These are phyloP conservation scores for Dorcoceras hygrometricum DNA, from an alignment of 257 asterid species.

Conservation along the genomic window DNA sequence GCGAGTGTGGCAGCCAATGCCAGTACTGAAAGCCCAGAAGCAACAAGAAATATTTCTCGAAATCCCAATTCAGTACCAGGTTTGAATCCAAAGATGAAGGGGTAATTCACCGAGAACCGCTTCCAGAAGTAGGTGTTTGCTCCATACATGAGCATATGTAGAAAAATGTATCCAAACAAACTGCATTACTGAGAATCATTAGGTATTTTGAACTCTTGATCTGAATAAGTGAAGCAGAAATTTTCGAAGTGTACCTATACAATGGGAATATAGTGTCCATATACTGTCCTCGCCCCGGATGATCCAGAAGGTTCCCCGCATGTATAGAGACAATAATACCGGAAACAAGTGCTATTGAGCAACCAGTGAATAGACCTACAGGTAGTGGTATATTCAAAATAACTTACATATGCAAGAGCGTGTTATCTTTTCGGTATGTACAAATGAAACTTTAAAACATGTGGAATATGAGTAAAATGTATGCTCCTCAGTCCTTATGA, in stretches of 20 bases:
- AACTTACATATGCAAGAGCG: too few species aligned
- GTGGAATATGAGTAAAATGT: slow-evolving; percentile 1
- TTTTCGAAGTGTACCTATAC: slow-evolving; percentile 80
- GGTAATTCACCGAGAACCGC: slow-evolving; percentile 64
- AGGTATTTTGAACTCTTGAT: background rate
- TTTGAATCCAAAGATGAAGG: slow-evolving; percentile 69
- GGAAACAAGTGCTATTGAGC: slow-evolving; percentile 60
- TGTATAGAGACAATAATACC: slow-evolving; percentile 44
- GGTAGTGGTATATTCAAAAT: background rate
- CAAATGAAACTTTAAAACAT: too few species aligned
- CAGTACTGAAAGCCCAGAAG: background rate
- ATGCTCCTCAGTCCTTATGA: background rate
- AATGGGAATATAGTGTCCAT: slow-evolving; percentile 78
- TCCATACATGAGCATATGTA: slow-evolving; percentile 74
- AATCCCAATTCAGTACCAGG: slow-evolving; percentile 73
- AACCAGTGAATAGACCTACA: slow-evolving; percentile 70
- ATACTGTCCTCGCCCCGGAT: slow-evolving; percentile 39
- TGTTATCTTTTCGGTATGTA: background rate
- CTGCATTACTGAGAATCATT: slow-evolving; percentile 33
- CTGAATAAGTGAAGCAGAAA: background rate
- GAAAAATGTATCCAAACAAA: slow-evolving; percentile 23
- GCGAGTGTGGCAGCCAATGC: background rate
- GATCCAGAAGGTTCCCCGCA: slow-evolving; percentile 50
- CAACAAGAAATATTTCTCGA: slow-evolving; percentile 38
- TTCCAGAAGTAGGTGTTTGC: slow-evolving; percentile 66